Evolutionary conservation across 345 rosid genomes (phyloP), one percentile per base, ranked within the genome.

Genomic region (Heritiera littoralis): DNA sequence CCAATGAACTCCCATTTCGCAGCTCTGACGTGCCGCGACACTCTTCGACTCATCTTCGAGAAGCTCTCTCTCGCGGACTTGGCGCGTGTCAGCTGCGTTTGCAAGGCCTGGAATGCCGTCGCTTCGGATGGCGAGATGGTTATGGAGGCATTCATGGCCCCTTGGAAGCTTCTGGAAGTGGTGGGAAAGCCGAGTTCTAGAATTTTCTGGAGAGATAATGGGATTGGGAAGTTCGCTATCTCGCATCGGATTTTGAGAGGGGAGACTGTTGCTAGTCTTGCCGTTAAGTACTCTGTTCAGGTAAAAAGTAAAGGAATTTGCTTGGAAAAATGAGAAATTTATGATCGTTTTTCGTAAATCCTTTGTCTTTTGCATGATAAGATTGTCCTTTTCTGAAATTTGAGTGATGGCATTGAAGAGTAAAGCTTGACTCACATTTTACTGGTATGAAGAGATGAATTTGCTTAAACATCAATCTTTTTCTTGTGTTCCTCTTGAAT

Each of bases 221-320:
- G 92, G 46, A 83, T 95, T 54, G 81, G 87, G 56, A 93, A 93
- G 79, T 92, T 95, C 66, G 93, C 98, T 5, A 82, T 95, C 75
- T 93, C 97, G 45, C 98, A 95, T 69, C 84, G 86, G 86, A 84
- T 95, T 75, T 79, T 54, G 40, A 88, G 90, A 64, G 93, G 92
- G 46, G 95, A 93, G 46, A 84, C 85, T 59, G 91, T 95, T 4
- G 88, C 94, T 1, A 83, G 93, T 74, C 98, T 93, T 54, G 95
- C 98, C 23, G 97, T 92, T 5, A 95, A 92, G 84, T 95, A 93
- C 79, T 92, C 98, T 2, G 95, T 88, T 77, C 99, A 95, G 93
- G 99, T 95, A 78, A 56, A 28, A 52, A 28, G 4, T 60, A 43
- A 74, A 55, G 63, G 11, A 28, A 59, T 43, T 20, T 11, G 59